A percentile compares a stretch with the other conserved stretches of the same genome.
Conservation (phyloP, 139 green algal species). For the Deuterostichococcus epilithicus region DNA sequence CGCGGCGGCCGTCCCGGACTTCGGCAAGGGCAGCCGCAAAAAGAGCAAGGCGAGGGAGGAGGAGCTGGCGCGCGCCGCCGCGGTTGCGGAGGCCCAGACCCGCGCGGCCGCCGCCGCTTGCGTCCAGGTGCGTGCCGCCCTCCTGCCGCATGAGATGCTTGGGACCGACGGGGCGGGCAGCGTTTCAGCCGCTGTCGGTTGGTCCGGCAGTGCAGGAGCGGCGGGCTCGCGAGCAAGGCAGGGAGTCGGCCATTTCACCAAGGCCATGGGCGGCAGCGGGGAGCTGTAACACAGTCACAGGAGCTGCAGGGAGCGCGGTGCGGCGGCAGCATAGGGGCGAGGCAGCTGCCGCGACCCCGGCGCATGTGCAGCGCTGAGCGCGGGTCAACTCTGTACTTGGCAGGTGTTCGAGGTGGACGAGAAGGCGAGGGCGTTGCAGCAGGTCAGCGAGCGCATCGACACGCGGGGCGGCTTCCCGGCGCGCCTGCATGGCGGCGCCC, state of each 20-base stretch:
- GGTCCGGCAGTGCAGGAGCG: not conserved
- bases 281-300: too few relatives aligned
- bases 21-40: conserved; percentile 16
- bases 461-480: conserved; percentile 6
- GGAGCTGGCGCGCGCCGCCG: conserved; percentile 9
- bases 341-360: too few relatives aligned
- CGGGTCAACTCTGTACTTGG: too few relatives aligned
- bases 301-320: too few relatives aligned
- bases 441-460: not conserved
- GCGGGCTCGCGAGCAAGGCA: too few relatives aligned
- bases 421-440: not conserved
- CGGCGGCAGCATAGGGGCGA: too few relatives aligned
- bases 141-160: too few relatives aligned
- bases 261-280: too few relatives aligned
- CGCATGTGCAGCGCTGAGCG: too few relatives aligned
- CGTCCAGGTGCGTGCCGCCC: not conserved
- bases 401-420: conserved; percentile 13
- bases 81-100: conserved; percentile 7
- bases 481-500: conserved; percentile 19
- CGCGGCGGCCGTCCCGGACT: not conserved
- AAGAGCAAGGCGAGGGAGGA: conserved; percentile 23
- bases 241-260: too few relatives aligned
- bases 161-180: too few relatives aligned
- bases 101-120: conserved; percentile 9
- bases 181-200: too few relatives aligned